Percentiles rank a stretch among this genome's conserved stretches.
These are phyloP conservation scores for Tolypocladium inflatum DNA, from an alignment of 2,329 filamentous ascomycete genomes.

Conservation along the genomic window DNA sequence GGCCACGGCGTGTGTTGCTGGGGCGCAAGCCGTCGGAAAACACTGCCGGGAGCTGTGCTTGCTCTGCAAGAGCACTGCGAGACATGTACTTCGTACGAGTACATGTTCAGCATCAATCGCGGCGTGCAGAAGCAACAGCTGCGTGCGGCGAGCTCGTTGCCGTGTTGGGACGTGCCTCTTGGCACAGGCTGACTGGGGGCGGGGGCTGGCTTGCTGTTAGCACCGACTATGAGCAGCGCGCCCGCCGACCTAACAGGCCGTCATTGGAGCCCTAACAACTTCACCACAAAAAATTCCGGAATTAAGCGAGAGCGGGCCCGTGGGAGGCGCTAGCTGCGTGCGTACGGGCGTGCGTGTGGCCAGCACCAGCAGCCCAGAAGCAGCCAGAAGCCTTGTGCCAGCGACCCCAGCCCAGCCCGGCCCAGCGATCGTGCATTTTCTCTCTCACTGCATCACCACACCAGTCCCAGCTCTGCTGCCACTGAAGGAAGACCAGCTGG, in stretches of 20 bases:
- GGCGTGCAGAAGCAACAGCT: background rate
- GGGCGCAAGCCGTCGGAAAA: background rate
- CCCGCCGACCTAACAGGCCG: background rate
- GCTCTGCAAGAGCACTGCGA: background rate
- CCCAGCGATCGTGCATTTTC: constrained; percentile 7
- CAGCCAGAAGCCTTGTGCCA: background rate
- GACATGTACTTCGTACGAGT: background rate
- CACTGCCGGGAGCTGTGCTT: background rate
- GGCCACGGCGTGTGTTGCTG: background rate
- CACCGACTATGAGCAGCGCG: background rate
- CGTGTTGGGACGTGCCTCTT: background rate
- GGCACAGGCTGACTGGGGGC: background rate
- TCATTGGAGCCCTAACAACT: constrained; percentile 13
- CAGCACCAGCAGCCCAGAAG: constrained; percentile 1
- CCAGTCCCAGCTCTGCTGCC: background rate
- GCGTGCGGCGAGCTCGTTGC: background rate
- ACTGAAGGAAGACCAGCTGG: background rate
- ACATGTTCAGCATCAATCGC: background rate
- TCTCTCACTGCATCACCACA: background rate
- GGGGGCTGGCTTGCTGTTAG: constrained; percentile 3
- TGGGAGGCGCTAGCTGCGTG: background rate
- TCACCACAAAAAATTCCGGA: constrained; percentile 15
- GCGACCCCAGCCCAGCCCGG: background rate
- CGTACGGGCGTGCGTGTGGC: background rate
- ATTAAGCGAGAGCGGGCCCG: constrained; percentile 10